Base-by-base conservation (phyloP, 2,329 filamentous ascomycete species). In the Tolypocladium tropicale region DNA sequence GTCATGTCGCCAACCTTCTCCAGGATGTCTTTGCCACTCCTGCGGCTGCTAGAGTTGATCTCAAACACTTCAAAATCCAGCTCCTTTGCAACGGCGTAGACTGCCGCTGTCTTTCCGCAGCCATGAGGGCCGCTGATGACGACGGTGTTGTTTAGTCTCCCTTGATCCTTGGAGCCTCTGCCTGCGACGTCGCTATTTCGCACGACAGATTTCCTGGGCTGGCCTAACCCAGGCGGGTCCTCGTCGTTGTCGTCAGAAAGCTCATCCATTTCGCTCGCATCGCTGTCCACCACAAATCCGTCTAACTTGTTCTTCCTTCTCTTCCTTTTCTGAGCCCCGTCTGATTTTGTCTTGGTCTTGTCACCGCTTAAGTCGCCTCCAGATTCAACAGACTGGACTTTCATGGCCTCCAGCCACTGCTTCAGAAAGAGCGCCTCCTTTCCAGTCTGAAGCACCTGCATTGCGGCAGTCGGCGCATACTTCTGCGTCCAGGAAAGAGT, bases 1-100 rank as follows among this genome's bases (percentile, higher is more conserved):
- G 91, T 94, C 93, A 99, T 97, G 70, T 99, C 91, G 43, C 94
- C 95, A 49, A 99, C 90, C 63, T 83, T 89, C 64, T 99, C 94
- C 36, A 95, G 69, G 52, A 99, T 85, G 64, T 99, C 94, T 68
- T 87, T 94, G 34, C 92, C 93, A 65, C 84, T 95, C 59, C 94
- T 81, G 53, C 92, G 84, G 62, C 83, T 90, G 58, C 90, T 84
- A 0, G 93, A 76, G 65, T 95, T 95, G 67, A 99, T 91, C 70
- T 99, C 94, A 62, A 99, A 99, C 1, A 99, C 82, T 65, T 96
- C 92, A 65, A 95, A 97, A 1, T 83, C 90, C 18, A 97, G 78
- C 71, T 99, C 93, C 65, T 89, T 93, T 5, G 94, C 93, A 46
- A 92, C 88, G 4, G 94, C 94, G 69, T 95, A 92, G 0, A 96